phyloP scores from a whole-genome alignment of 2,329 filamentous ascomycete genomes.

The Alternaria sp. region DNA sequence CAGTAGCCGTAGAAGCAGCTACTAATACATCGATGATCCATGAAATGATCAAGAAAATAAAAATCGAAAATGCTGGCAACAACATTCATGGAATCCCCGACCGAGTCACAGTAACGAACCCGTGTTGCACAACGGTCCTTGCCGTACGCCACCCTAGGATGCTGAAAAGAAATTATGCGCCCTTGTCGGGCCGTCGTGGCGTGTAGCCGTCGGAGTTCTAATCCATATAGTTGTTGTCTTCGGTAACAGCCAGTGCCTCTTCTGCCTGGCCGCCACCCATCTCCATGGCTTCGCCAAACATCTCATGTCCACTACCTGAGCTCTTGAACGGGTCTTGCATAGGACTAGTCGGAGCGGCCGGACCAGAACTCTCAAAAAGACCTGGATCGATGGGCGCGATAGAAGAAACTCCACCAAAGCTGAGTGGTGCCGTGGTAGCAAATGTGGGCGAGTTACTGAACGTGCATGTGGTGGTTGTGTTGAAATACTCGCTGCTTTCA shows the following conservation, averaged over 20 bases:
- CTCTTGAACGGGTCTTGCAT: conserved; percentile 51
- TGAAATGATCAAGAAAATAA: conserved; percentile 10
- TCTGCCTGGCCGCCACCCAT: conserved; percentile 49
- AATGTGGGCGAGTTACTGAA: conserved; percentile 50
- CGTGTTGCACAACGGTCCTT: conserved; percentile 14
- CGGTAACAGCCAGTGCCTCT: conserved; percentile 50
- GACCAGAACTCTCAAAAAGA: conserved; percentile 46
- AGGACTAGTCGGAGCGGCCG: conserved; percentile 43
- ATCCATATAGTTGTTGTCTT: conserved; percentile 46
- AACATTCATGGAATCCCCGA: conserved; percentile 12
- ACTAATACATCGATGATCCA: not conserved
- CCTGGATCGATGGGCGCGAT: conserved; percentile 50
- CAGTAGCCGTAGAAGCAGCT: conserved; percentile 8
- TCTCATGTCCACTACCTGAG: conserved; percentile 48
- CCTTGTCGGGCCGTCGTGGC: not conserved
- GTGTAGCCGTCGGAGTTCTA: conserved; percentile 27
- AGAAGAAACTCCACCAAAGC: conserved; percentile 38
- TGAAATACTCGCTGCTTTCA: conserved; percentile 46
- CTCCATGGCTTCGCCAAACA: conserved; percentile 50
- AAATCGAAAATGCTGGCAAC: conserved; percentile 21
- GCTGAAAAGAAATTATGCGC: conserved; percentile 18
- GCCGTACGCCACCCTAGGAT: conserved; percentile 28
- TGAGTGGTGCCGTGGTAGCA: conserved; percentile 42
- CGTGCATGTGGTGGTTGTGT: conserved; percentile 32
- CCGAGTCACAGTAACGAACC: conserved; percentile 1